Base-by-base conservation (phyloP, 768 basidiomycete species). In the Chiua virens region DNA sequence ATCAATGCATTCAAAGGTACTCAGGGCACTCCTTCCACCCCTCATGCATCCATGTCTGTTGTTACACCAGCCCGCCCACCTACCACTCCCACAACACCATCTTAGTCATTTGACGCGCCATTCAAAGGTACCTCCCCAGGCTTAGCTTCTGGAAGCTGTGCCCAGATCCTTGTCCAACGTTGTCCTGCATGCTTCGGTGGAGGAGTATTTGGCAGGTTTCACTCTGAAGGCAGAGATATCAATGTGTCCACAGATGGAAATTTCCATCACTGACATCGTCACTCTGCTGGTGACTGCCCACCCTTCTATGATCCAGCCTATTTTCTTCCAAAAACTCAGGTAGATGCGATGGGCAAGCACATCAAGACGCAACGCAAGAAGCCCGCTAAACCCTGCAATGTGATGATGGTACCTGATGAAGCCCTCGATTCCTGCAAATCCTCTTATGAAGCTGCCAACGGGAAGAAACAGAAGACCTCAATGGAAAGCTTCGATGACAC, bases 181-280 rank as follows among this genome's bases (percentile, higher is more conserved):
- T 42, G 71, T 77, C 0, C 73, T 1, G 65, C 67, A 1, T 76
- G 73, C 8, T 65, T 63, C 20, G 56, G 55, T 7, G 61, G 54
- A 4, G 37, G 9, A 3, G 11, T 4, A 1, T 61, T 55, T 39
- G 57, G 63, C 0, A 42, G 50, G 4, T 20, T 47, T 1, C 37
- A 56, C 2, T 5, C 18, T 13, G 21, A 47, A 6, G 72, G 75
- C 0, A 68, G 63, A 2, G 72, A 76, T 47, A 58, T 75, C 9
- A 72, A 74, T 35, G 53, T 76, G 1, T 63, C 63, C 0, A 59
- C 61, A 0, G 73, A 76, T 59, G 71, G 72, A 0, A 74, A 73
- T 35, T 75, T 76, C 51, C 68, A 72, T 42, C 72, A 77, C 47
- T 55, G 64, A 0, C 75, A 78, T 46, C 43, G 60, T 3, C 18